Percentiles rank a stretch among this genome's conserved stretches.
Evolutionary conservation across 2,329 filamentous ascomycete species (phyloP).

Genomic region (Diatrype stigma): DNA sequence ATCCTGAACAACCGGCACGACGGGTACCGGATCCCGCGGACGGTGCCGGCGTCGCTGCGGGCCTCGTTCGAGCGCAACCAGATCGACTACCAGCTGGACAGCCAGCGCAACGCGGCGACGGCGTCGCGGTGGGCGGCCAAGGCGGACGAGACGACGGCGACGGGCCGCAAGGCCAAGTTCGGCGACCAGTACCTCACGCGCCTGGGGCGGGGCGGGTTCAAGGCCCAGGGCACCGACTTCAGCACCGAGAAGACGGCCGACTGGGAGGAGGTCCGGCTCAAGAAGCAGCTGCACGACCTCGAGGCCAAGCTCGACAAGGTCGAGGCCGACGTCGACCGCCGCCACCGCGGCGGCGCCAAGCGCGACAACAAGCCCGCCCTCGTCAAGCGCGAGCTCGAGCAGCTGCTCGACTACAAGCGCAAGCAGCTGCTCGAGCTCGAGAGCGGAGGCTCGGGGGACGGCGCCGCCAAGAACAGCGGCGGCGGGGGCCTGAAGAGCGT

Average conservation of each 20-base stretch:
- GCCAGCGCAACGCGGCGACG: slow-evolving; percentile 57
- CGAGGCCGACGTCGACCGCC: slow-evolving; percentile 66
- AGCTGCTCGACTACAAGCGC: slow-evolving; percentile 92
- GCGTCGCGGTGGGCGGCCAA: slow-evolving; percentile 75
- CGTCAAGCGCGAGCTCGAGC: slow-evolving; percentile 90
- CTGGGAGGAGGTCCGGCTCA: slow-evolving; percentile 94
- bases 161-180: slow-evolving; percentile 93
- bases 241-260: slow-evolving; percentile 76
- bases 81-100: slow-evolving; percentile 93
- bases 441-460: slow-evolving; percentile 64
- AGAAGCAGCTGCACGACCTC: slow-evolving; percentile 85
- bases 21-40: slow-evolving; percentile 88
- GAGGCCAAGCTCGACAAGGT: slow-evolving; percentile 84
- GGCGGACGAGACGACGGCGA: slow-evolving; percentile 73
- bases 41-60: slow-evolving; percentile 85
- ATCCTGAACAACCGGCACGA: slow-evolving; percentile 96
- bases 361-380: slow-evolving; percentile 81
- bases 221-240: slow-evolving; percentile 86
- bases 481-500: slow-evolving; percentile 74
- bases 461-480: slow-evolving; percentile 63
- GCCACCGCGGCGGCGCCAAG: slow-evolving; percentile 51
- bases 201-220: slow-evolving; percentile 78
- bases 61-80: slow-evolving; percentile 91
- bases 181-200: slow-evolving; percentile 94
- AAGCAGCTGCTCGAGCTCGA: slow-evolving; percentile 72